Evolutionary conservation across 2,329 filamentous ascomycete species (phyloP).

Genomic region (Alternaria panax): DNA sequence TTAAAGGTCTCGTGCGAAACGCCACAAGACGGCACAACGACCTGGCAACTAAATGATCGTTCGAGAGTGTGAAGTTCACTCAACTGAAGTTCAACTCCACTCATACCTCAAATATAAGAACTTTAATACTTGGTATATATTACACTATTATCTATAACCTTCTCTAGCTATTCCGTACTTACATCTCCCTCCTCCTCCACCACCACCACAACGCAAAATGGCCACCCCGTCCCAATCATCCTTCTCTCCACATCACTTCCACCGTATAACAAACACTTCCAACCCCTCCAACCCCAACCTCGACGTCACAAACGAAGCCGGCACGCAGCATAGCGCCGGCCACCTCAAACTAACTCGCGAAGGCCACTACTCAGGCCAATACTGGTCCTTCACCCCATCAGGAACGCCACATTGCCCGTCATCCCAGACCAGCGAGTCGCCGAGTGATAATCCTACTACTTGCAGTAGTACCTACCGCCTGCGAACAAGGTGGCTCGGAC

Average conservation of each 20-base stretch:
- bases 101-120: not conserved
- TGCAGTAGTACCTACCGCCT: slow-evolving; percentile 22
- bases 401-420: not conserved
- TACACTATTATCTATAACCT: not conserved
- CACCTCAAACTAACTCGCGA: slow-evolving; percentile 16
- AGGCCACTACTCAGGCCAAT: slow-evolving; percentile 32
- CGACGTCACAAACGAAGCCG: not conserved
- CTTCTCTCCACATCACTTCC: not conserved
- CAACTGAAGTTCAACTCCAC: not conserved
- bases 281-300: not conserved
- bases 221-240: not conserved
- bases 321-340: not conserved
- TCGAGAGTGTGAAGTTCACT: not conserved
- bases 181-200: not conserved
- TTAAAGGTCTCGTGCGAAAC: not conserved
- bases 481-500: slow-evolving; percentile 31
- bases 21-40: not conserved
- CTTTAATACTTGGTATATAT: not conserved
- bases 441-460: slow-evolving; percentile 12
- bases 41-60: not conserved
- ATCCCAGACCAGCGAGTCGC: not conserved
- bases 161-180: not conserved
- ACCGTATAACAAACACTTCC: not conserved
- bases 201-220: not conserved
- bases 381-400: slow-evolving; percentile 30